Percentiles rank a stretch among this genome's conserved stretches.
phyloP scores from a whole-genome alignment of 2,329 filamentous ascomycete genomes.

The Thelonectria blattea region DNA sequence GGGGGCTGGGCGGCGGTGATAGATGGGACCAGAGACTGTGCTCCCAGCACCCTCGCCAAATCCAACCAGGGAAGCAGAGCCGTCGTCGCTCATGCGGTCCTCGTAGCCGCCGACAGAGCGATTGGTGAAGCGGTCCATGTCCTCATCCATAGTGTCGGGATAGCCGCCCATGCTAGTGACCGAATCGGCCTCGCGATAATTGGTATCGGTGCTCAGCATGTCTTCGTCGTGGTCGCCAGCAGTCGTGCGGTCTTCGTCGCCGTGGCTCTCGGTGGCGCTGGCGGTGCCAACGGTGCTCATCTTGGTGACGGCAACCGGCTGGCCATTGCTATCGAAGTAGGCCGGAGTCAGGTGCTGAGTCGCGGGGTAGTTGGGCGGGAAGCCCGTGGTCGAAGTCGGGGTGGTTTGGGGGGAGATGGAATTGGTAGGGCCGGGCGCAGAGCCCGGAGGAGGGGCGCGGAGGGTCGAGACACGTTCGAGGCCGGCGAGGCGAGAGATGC shows the following conservation, averaged over 20 bases:
- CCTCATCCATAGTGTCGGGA: constrained; percentile 60
- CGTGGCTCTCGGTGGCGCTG: constrained; percentile 79
- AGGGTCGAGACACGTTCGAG: constrained; percentile 85
- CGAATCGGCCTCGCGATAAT: constrained; percentile 62
- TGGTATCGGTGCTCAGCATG: constrained; percentile 72
- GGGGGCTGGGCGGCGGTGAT: constrained; percentile 59
- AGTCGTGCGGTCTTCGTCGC: constrained; percentile 61
- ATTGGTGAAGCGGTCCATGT: constrained; percentile 52
- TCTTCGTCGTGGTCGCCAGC: constrained; percentile 68
- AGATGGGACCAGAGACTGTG: constrained; percentile 80
- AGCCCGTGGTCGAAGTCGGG: constrained; percentile 55
- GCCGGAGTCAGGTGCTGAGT: constrained; percentile 60
- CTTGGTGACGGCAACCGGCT: constrained; percentile 71
- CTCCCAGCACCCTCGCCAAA: constrained; percentile 92
- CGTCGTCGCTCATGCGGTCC: constrained; percentile 86
- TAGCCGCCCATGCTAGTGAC: constrained; percentile 61
- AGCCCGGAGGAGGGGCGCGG: constrained; percentile 55
- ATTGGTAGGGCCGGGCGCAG: constrained; percentile 41
- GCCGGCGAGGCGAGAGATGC: constrained; percentile 93
- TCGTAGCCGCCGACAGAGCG: constrained; percentile 59
- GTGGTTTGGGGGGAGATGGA: constrained; percentile 57
- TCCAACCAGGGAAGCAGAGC: constrained; percentile 81
- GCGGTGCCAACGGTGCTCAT: constrained; percentile 92
- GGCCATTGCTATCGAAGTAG: constrained; percentile 82
- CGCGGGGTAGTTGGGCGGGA: constrained; percentile 48